Conservation (phyloP, 2,329 filamentous ascomycete genomes). For the Spiromastix sp. region DNA sequence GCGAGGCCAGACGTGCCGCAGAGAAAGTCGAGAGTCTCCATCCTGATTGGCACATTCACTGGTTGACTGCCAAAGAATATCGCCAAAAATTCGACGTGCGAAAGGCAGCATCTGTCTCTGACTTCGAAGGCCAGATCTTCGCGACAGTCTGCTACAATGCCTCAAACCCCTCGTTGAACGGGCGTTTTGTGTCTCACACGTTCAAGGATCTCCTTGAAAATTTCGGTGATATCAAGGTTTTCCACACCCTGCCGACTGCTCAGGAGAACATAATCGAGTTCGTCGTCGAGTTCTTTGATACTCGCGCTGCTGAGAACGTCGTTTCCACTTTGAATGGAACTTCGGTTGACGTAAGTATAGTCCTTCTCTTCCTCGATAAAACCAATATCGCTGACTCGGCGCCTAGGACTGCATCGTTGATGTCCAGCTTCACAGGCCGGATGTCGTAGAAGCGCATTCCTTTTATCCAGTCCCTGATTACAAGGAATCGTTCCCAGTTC, state of each 20-base stretch:
- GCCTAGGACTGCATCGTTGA: slow-evolving; percentile 22
- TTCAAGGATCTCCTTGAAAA: slow-evolving; percentile 26
- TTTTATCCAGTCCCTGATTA: slow-evolving; percentile 9
- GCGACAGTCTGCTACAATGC: slow-evolving; percentile 38
- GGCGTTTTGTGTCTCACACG: slow-evolving; percentile 37
- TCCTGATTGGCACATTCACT: slow-evolving; percentile 39
- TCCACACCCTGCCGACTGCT: slow-evolving; percentile 18
- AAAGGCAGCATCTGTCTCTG: slow-evolving; percentile 21
- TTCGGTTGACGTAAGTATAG: slow-evolving; percentile 23
- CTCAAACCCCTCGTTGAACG: slow-evolving; percentile 18
- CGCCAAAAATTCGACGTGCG: slow-evolving; percentile 25
- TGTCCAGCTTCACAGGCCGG: slow-evolving; percentile 21
- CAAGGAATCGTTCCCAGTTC: slow-evolving; percentile 10
- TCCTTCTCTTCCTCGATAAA: not conserved
- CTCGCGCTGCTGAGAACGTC: slow-evolving; percentile 25
- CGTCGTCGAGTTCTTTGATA: slow-evolving; percentile 31
- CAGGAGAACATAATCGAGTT: slow-evolving; percentile 25
- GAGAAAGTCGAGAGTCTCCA: slow-evolving; percentile 36
- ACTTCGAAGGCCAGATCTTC: slow-evolving; percentile 47
- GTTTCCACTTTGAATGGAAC: slow-evolving; percentile 25
- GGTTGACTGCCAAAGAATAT: slow-evolving; percentile 38
- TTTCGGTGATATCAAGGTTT: slow-evolving; percentile 30
- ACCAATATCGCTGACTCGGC: not conserved
- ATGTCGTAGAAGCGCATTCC: slow-evolving; percentile 14
- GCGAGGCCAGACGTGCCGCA: slow-evolving; percentile 45